Conservation (phyloP, 768 basidiomycete genomes). For the Antrodiella citrinella region DNA sequence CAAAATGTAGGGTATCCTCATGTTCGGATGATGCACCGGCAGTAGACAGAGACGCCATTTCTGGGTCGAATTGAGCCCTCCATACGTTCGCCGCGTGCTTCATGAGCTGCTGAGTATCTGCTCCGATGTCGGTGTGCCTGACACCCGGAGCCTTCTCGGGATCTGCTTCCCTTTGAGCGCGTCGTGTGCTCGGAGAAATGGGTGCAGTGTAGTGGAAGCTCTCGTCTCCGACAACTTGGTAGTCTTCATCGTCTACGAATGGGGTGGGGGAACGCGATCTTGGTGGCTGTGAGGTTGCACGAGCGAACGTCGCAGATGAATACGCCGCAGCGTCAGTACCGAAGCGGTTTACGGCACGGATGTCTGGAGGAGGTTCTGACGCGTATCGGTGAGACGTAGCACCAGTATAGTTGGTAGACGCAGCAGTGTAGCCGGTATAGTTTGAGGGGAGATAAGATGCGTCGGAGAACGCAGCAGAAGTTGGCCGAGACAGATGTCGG, state of each 20-base stretch:
- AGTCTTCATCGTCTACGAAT: conserved; percentile 65
- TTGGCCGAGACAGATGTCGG: neutral
- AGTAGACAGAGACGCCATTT: conserved; percentile 5
- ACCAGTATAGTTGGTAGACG: neutral
- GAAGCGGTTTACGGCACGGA: conserved; percentile 47
- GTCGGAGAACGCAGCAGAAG: neutral
- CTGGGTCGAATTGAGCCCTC: conserved; percentile 9
- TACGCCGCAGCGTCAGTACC: conserved; percentile 61
- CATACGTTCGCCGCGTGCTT: conserved; percentile 1
- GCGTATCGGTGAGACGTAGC: conserved; percentile 8
- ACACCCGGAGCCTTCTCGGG: conserved; percentile 14
- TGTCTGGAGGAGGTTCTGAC: conserved; percentile 23
- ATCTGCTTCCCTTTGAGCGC: conserved; percentile 4
- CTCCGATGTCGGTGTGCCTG: neutral
- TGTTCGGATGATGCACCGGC: conserved; percentile 9
- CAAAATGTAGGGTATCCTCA: conserved; percentile 56
- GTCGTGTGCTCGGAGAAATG: neutral
- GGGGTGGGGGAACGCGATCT: conserved; percentile 76
- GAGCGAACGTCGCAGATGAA: conserved; percentile 51
- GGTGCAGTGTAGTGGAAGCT: conserved; percentile 44
- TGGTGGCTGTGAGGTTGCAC: conserved; percentile 38
- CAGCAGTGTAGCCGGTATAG: conserved; percentile 6
- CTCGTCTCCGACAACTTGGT: conserved; percentile 47
- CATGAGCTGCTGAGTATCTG: neutral
- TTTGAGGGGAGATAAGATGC: conserved; percentile 6